Conservation (phyloP, 441 rosid genomes). For the Populus tomentosa region DNA sequence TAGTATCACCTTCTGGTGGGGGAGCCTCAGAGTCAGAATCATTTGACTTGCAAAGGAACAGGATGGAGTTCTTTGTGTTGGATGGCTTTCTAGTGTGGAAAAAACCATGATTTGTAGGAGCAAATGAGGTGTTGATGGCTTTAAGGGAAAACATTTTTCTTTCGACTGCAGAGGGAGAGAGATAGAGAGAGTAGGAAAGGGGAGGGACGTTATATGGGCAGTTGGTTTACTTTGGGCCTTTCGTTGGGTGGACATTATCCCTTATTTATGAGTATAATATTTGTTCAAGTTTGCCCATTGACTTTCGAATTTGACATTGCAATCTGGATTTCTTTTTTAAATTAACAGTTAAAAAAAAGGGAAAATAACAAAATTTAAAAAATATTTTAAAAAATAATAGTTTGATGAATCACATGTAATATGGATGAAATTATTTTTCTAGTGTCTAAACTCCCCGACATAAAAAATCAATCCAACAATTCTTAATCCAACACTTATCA, state of each 20-base stretch:
- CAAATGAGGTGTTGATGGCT: conserved; percentile 42
- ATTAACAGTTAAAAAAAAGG: no score
- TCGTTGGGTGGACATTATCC: conserved; percentile 26
- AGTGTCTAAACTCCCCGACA: no score
- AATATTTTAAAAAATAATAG: no score
- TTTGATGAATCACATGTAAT: no score
- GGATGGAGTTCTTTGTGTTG: conserved; percentile 28
- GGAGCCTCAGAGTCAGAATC: conserved; percentile 40
- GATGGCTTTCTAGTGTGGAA: conserved; percentile 35
- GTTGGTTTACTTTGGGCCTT: conserved; percentile 30
- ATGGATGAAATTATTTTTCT: no score
- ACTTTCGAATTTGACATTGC: not conserved
- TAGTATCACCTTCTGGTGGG: conserved; percentile 57
- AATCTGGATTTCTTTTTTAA: not conserved
- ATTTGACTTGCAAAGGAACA: conserved; percentile 51
- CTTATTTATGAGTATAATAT: not conserved
- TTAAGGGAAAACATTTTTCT: conserved; percentile 57
- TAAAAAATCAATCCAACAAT: no score
- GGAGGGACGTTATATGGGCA: not conserved
- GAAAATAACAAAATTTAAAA: no score
- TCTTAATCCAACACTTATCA: no score
- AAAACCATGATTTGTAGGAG: conserved; percentile 33
- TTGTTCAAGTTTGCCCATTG: not conserved
- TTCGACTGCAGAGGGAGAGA: not conserved
- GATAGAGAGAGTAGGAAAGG: not conserved